Evolutionary conservation across 306 rosid genomes (phyloP), one percentile per base, ranked within the genome.

Genomic region (Albizia julibrissin): DNA sequence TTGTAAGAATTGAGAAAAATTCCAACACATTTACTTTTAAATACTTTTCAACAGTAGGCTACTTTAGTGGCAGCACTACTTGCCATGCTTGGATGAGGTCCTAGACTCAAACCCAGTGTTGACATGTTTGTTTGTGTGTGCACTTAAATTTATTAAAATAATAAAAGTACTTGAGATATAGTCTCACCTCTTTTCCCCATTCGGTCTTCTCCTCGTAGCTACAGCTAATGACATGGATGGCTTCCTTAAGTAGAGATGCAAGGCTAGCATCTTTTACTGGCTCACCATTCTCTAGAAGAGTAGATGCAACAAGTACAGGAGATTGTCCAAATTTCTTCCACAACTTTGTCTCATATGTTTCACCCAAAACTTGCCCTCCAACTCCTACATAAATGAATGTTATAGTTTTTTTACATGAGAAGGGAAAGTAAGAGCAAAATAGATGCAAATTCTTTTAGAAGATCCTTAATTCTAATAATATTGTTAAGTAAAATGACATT

Each of bases 161-260:
- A 43, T 11, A 70, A 50, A 74, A 19, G 26, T 52, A 79, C 34
- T 13, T 12, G 19, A 62, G 73, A 54, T n/a, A 62, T 52, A 50
- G 37, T 21, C 29, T 74, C 79, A 92, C 97, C 92, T 92, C 97
- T 84, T 88, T 91, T 81, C 97, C 97, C 97, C 97, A 92, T 84
- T 92, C 91, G 9, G 97, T 91, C 89, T 89, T 91, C 79, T 86
- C 92, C 81, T 92, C 97, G 68, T 85, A 92, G 67, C 94, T 85
- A 89, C 93, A 91, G 69, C 92, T 91, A 76, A 91, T 89, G 74
- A 91, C 95, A 78, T 92, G 97, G 76, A 92, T 91, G 73, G 95
- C 91, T 86, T 92, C 94, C 76, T 88, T 89, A 43, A 92, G 90
- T 37, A 84, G 83, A 71, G 87, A 89, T 69, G 92, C 90, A 29